A percentile compares a stretch with the other conserved stretches of the same genome.
Evolutionary conservation across 2,329 filamentous ascomycete genomes (phyloP).

Genomic region (Ramularia endophylla): DNA sequence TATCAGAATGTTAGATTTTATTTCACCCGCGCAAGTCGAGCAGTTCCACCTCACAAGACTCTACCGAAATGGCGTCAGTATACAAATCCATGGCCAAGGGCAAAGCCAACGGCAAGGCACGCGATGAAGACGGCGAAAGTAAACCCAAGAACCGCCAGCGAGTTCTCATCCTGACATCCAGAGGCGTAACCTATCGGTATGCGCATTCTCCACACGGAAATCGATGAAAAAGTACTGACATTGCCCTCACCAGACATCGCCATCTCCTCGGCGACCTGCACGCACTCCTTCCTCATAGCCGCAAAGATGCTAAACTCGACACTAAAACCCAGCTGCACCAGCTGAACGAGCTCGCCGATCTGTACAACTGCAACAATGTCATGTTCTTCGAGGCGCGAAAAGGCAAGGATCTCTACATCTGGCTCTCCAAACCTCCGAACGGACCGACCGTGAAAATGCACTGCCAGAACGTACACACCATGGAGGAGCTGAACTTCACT

Average conservation of each 20-base stretch:
- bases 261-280: constrained; percentile 88
- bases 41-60: too few relatives aligned
- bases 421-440: constrained; percentile 87
- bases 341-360: constrained; percentile 68
- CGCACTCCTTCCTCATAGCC: constrained; percentile 80
- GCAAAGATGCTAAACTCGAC: constrained; percentile 95
- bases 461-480: constrained; percentile 75
- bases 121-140: constrained; percentile 22
- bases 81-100: constrained; percentile 50
- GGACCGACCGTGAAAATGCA: constrained; percentile 71
- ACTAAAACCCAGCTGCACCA: constrained; percentile 81
- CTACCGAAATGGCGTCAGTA: constrained; percentile 54
- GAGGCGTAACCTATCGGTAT: constrained; percentile 83
- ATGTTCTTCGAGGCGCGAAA: constrained; percentile 96
- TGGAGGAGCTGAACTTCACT: constrained; percentile 94
- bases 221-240: constrained; percentile 2
- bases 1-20: too few relatives aligned
- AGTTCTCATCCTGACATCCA: constrained; percentile 83
- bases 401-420: constrained; percentile 88
- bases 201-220: background rate
- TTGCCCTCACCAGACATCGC: constrained; percentile 62
- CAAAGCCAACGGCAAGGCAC: constrained; percentile 30
- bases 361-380: constrained; percentile 92
- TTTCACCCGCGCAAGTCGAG: too few relatives aligned
- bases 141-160: constrained; percentile 46